Evolutionary conservation across 768 basidiomycete species (phyloP).

Genomic region (Russula griseocarnosa): DNA sequence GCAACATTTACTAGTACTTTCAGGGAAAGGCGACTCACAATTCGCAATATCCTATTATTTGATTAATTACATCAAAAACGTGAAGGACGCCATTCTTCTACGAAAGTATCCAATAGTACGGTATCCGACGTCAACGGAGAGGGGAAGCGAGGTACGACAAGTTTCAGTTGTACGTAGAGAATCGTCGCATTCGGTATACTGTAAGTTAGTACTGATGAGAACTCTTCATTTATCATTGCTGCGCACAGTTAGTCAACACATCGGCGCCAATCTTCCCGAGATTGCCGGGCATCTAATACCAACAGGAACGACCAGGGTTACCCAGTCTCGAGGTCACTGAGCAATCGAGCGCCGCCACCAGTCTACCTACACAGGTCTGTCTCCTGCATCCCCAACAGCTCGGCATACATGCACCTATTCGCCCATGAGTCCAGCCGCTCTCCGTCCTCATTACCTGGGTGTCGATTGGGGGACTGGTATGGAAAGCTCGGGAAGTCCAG

Average conservation of each 20-base stretch:
- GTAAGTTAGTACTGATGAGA: constrained; percentile 39
- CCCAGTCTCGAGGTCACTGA: constrained; percentile 63
- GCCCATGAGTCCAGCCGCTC: constrained; percentile 49
- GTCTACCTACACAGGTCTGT: constrained; percentile 45
- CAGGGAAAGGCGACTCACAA: constrained; percentile 78
- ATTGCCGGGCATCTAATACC: constrained; percentile 83
- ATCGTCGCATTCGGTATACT: constrained; percentile 66
- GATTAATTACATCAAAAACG: constrained; percentile 73
- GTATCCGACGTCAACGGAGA: constrained; percentile 72
- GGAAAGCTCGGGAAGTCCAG: too few species aligned
- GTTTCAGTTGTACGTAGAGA: constrained; percentile 65
- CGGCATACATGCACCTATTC: constrained; percentile 86
- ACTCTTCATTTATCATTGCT: constrained; percentile 14
- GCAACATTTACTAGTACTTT: constrained; percentile 32
- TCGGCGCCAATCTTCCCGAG: constrained; percentile 63
- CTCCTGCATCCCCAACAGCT: constrained; percentile 70
- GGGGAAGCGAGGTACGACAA: constrained; percentile 71
- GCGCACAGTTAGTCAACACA: constrained; percentile 35
- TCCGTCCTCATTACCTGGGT: too few species aligned
- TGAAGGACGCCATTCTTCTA: constrained; percentile 84
- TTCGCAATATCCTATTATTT: constrained; percentile 80
- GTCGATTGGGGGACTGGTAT: too few species aligned
- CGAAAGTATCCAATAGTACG: constrained; percentile 68
- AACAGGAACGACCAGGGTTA: constrained; percentile 77
- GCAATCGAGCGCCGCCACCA: constrained; percentile 50